Evolutionary conservation across 202 grass and related monocot genomes (phyloP), one percentile per base, ranked within the genome.

Genomic region (Musa balbisiana): DNA sequence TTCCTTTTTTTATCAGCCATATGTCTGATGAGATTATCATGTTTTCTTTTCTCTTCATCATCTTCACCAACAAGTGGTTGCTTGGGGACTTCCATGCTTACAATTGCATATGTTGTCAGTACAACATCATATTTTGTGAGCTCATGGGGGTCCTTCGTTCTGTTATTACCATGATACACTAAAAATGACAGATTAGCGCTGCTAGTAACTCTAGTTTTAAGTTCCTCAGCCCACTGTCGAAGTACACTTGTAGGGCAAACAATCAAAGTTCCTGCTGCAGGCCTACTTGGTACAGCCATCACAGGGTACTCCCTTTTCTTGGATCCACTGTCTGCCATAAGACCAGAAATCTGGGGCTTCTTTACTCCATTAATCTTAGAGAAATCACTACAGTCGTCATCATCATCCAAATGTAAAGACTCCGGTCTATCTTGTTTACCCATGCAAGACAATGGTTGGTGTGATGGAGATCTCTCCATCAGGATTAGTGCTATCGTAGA

Each of bases 161-260:
- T 88, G 56, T 87, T 21, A 76, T 87, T 91, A 82, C 94, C 94
- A 86, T 98, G 94, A 70, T 98, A 98, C 29, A 98, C 85, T 72
- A 98, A 84, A 80, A 98, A 79, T 71, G 90, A 93, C 13, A 98
- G 82, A 73, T 79, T 93, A 75, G 84, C 87, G 71, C 81, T 79
- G 71, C 86, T 71, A 24, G 83, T 77, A 73, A 98, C 85, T 73
- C 94, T 98, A 52, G 93, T 91, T 21, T 52, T 27, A 56, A 98
- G 79, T 82, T 98, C 94, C 2, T 85, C 86, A 75, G 87, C 86
- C 94, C 94, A 98, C 64, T 98, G 94, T 78, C 84, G 91, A 74
- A 98, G 83, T 76, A 98, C 81, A 83, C 91, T 98, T 79, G 94
- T 88, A 68, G 94, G 94, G 80, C 94, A 98, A 13, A 98, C 91